Percentiles rank a stretch among this genome's conserved stretches.
Conservation (phyloP, 257 asterid genomes). For the Nicotiana obtusifolia region DNA sequence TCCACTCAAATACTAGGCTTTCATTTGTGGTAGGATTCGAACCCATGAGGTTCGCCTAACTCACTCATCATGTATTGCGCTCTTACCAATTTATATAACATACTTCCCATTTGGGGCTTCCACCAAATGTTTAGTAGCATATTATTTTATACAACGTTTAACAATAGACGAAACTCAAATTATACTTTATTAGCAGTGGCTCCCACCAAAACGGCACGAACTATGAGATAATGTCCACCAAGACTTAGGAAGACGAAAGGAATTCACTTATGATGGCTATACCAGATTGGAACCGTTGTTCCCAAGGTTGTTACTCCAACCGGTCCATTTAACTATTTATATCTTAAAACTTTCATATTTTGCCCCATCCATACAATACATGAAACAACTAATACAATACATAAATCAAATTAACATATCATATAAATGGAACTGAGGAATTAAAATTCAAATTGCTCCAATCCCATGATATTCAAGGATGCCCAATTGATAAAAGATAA, state of each 20-base stretch:
- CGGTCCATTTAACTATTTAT: neutral
- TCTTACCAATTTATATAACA: no score
- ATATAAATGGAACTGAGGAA: neutral
- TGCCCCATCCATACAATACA: neutral
- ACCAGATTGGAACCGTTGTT: neutral
- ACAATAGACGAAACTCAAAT: no score
- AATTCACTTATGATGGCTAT: no score
- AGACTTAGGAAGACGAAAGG: neutral
- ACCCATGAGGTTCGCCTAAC: no score
- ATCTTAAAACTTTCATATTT: neutral
- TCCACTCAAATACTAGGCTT: no score
- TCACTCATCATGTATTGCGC: no score
- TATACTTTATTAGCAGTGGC: no score
- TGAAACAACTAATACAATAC: neutral
- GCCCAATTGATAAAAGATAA: neutral
- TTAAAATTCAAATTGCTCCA: neutral
- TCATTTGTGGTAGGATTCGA: no score
- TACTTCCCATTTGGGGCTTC: no score
- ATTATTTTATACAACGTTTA: no score
- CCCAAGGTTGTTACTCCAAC: neutral
- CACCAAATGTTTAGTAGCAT: no score
- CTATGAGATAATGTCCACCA: neutral
- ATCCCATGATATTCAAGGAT: neutral
- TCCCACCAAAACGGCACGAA: no score
- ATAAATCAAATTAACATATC: neutral